Conservation (phyloP, 2,329 filamentous ascomycete genomes). For the Ophiosphaerella korrae region DNA sequence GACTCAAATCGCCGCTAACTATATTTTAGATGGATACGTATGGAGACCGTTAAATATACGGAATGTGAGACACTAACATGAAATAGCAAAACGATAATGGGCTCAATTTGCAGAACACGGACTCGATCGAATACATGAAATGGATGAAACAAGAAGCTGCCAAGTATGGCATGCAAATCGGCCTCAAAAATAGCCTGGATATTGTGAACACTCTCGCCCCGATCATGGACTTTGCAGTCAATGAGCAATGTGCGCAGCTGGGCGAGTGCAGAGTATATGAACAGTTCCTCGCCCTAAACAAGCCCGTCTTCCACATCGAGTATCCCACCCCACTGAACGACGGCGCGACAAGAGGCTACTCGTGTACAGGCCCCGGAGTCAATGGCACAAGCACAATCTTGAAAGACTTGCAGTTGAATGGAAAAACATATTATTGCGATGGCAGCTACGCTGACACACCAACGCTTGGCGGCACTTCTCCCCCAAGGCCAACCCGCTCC, state of each 20-base stretch:
- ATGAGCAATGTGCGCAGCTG: conserved; percentile 37
- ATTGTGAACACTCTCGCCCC: conserved; percentile 26
- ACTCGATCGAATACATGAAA: conserved; percentile 33
- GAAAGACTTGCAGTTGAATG: conserved; percentile 66
- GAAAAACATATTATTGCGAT: conserved; percentile 63
- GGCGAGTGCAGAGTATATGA: conserved; percentile 31
- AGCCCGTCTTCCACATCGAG: conserved; percentile 43
- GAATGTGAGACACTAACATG: conserved; percentile 8
- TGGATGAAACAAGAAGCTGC: conserved; percentile 32
- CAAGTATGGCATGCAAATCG: conserved; percentile 30
- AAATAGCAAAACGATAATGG: conserved; percentile 39
- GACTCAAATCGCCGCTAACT: neutral
- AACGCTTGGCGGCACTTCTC: conserved; percentile 27
- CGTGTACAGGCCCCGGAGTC: conserved; percentile 56
- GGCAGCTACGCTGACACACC: conserved; percentile 36
- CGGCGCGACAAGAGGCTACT: conserved; percentile 37
- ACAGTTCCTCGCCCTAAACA: conserved; percentile 31
- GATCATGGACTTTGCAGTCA: conserved; percentile 38
- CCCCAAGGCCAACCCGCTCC: conserved; percentile 15
- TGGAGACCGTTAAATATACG: neutral
- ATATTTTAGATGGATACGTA: conserved; percentile 26
- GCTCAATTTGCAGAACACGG: conserved; percentile 25
- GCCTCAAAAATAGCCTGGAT: conserved; percentile 39
- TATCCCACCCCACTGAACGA: conserved; percentile 47
- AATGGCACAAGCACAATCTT: conserved; percentile 65